phyloP scores from a whole-genome alignment of 192 early-diverging fungal species.

The Entomortierella lignicola region DNA sequence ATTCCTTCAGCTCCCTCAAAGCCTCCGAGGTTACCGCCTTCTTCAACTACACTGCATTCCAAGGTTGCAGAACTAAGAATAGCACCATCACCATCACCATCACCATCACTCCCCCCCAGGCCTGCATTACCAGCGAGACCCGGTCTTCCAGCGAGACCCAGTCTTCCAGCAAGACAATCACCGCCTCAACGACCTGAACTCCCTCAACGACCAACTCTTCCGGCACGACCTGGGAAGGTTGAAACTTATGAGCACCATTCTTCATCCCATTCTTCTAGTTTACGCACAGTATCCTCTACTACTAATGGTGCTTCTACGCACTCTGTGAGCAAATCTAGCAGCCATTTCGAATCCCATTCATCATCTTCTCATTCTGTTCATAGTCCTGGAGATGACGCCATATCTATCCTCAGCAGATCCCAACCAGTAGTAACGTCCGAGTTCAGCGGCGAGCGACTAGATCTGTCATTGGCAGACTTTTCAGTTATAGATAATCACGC shows the following conservation, averaged over 20 bases:
- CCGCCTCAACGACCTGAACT: slow-evolving; percentile 16
- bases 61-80: too few relatives aligned
- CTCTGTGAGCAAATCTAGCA: slow-evolving; percentile 1
- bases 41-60: neutral
- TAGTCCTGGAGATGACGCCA: neutral
- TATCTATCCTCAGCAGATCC: neutral
- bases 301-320: neutral
- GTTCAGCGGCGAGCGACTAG: slow-evolving; percentile 31
- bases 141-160: neutral
- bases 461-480: slow-evolving; percentile 41
- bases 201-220: slow-evolving; percentile 29
- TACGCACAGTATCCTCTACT: neutral
- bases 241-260: slow-evolving; percentile 14
- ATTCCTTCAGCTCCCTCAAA: slow-evolving; percentile 5
- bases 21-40: slow-evolving; percentile 4
- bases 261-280: slow-evolving; percentile 14
- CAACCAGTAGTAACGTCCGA: slow-evolving; percentile 11
- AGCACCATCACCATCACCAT: slow-evolving; percentile 21
- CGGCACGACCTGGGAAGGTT: slow-evolving; percentile 11
- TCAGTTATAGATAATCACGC: slow-evolving; percentile 54
- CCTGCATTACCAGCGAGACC: neutral
- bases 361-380: neutral
- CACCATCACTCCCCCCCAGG: slow-evolving; percentile 27
- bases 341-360: neutral
- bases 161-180: neutral